Percentiles rank a stretch among this genome's conserved stretches.
phyloP scores from a whole-genome alignment of 2,329 filamentous ascomycete genomes.

The Neobulgaria alba region DNA sequence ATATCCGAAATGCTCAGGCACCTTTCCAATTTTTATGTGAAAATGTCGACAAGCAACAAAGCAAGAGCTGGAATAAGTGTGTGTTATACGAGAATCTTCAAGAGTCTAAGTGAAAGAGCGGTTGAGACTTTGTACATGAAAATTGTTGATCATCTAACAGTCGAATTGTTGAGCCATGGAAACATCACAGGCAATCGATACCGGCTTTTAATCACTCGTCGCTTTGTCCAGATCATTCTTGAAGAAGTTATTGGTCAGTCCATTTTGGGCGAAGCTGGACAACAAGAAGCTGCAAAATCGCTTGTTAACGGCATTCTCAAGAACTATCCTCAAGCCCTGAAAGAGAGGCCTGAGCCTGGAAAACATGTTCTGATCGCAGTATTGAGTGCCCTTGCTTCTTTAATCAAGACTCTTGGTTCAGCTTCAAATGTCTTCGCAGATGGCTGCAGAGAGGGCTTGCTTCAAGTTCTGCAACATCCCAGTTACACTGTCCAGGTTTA shows the following conservation, averaged over 20 bases:
- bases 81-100: slow-evolving; percentile 77
- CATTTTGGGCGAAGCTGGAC: slow-evolving; percentile 82
- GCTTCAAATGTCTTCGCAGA: slow-evolving; percentile 75
- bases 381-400: slow-evolving; percentile 67
- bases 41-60: slow-evolving; percentile 68
- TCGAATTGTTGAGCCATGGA: slow-evolving; percentile 68
- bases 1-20: slow-evolving; percentile 71
- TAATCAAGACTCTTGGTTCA: slow-evolving; percentile 74
- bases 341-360: slow-evolving; percentile 78
- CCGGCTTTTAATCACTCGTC: slow-evolving; percentile 73
- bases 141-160: slow-evolving; percentile 72
- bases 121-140: slow-evolving; percentile 75
- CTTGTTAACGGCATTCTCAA: slow-evolving; percentile 85
- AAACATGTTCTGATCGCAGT: slow-evolving; percentile 78
- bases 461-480: slow-evolving; percentile 87
- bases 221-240: slow-evolving; percentile 74
- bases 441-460: slow-evolving; percentile 70
- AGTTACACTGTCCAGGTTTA: slow-evolving; percentile 95
- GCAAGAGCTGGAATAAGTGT: slow-evolving; percentile 75
- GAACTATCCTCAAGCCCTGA: slow-evolving; percentile 84
- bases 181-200: slow-evolving; percentile 79
- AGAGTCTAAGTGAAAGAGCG: slow-evolving; percentile 69
- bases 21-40: slow-evolving; percentile 72
- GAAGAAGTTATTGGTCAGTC: slow-evolving; percentile 74
- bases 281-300: slow-evolving; percentile 70